Evolutionary conservation across 176 grass and related monocot species (phyloP).

Genomic region (Eleusine indica): DNA sequence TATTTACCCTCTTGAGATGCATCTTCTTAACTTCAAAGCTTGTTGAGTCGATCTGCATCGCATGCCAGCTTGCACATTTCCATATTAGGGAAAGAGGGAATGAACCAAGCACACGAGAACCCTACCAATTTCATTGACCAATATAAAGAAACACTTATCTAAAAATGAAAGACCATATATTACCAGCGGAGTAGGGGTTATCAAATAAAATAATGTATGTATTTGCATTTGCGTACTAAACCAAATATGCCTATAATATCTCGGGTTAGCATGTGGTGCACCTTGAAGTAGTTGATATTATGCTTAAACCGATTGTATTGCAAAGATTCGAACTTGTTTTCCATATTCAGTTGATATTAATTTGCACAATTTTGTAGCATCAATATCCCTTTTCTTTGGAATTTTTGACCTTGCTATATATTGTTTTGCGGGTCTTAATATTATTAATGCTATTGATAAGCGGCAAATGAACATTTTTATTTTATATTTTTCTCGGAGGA

Average conservation of each 20-base stretch:
- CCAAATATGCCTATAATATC: constrained; percentile 24
- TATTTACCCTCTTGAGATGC: background rate
- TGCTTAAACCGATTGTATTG: constrained; percentile 5
- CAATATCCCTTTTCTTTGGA: background rate
- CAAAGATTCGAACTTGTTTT: background rate
- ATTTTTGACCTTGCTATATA: background rate
- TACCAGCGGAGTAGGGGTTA: constrained; percentile 16
- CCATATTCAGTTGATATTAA: constrained; percentile 9
- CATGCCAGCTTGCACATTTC: constrained; percentile 46
- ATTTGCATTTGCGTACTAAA: constrained; percentile 31
- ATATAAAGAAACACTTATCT: constrained; percentile 48
- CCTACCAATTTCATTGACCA: constrained; percentile 58
- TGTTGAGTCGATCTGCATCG: background rate
- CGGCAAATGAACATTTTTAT: background rate
- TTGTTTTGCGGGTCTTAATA: background rate
- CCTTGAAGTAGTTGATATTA: background rate
- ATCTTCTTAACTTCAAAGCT: constrained; percentile 31
- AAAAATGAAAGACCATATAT: constrained; percentile 53
- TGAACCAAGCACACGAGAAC: constrained; percentile 60
- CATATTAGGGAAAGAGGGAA: constrained; percentile 57
- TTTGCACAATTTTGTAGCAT: background rate
- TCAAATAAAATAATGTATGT: constrained; percentile 40
- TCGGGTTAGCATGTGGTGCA: background rate
- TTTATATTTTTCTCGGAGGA: no score
- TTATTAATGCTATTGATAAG: background rate